Evolutionary conservation across 2,329 filamentous ascomycete genomes (phyloP), one percentile per base, ranked within the genome.

Genomic region (Trichoderma sp.): DNA sequence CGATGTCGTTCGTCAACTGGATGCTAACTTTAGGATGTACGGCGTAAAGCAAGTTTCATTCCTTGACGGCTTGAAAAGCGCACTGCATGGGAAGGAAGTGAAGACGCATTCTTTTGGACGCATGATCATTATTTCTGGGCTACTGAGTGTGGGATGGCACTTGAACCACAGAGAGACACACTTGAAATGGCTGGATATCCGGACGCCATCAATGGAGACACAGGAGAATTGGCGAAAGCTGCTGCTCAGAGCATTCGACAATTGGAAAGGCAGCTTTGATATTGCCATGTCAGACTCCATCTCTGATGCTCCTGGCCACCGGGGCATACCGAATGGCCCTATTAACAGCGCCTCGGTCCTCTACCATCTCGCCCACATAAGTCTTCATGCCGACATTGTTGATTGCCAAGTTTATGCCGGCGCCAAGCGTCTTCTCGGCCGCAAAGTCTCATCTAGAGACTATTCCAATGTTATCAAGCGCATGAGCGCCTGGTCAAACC

Each of bases 81-180:
- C 92, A 0, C 82, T 97, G 3, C 94, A 95, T 72, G 91, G 91
- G 2, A 88, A 94, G 72, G 88, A 88, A 59, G 93, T 97, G 19
- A 88, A 89, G 65, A 97, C 94, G 1, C 95, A 97, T 76, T 90
- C 92, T 0, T 97, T 97, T 76, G 94, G 94, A 1, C 89, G 94
- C 60, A 96, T 93, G 74, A 94, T 96, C 72, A 87, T 97, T 74
- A 96, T 97, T 91, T 92, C 92, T 1, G 94, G 94, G 0, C 82
- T 97, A 43, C 83, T 97, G n/a, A 96, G 92, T 73, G 92, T 97
- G 5, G 94, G 91, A 70, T 97, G 93, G 93, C 94, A 97, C 75
- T 89, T 97, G 82, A 93, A 92, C 73, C 92, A 94, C 79, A 87
- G 92, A 74, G 93, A 97, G 77, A 87, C 94, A 4, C 93, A 97